phyloP scores from a whole-genome alignment of 2,329 filamentous ascomycete species.

The Leptographium radiaticola region DNA sequence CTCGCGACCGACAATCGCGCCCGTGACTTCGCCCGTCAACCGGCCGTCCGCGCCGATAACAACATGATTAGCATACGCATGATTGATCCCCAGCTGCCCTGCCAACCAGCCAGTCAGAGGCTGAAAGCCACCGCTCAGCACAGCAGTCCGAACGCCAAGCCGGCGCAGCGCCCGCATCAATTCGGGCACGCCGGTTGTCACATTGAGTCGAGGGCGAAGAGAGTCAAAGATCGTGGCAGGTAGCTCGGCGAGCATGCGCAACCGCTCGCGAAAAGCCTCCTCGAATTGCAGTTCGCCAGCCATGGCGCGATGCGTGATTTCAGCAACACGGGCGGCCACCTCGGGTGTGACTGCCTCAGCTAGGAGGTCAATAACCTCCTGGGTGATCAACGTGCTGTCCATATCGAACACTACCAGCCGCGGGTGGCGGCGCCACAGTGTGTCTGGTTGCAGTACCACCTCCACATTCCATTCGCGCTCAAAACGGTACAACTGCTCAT shows the following conservation, averaged over 20 bases:
- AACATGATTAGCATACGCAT: conserved; percentile 80
- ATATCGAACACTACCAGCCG: conserved; percentile 93
- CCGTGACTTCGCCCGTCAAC: conserved; percentile 60
- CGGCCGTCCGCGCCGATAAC: conserved; percentile 43
- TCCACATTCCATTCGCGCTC: conserved; percentile 85
- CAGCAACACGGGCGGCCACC: conserved; percentile 68
- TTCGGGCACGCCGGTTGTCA: conserved; percentile 68
- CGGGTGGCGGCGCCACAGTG: conserved; percentile 64
- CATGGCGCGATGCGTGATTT: conserved; percentile 91
- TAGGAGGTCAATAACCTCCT: conserved; percentile 95
- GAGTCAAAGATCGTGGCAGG: conserved; percentile 66
- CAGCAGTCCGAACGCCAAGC: conserved; percentile 76
- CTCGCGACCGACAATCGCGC: conserved; percentile 62
- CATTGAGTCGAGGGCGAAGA: conserved; percentile 60
- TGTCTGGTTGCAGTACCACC: conserved; percentile 62
- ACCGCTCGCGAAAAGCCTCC: conserved; percentile 66
- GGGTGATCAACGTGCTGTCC: conserved; percentile 93
- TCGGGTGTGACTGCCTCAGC: conserved; percentile 63
- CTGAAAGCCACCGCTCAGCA: conserved; percentile 84
- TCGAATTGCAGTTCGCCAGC: conserved; percentile 91
- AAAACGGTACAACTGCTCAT: conserved; percentile 72
- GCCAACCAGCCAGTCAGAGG: conserved; percentile 83
- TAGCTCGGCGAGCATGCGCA: conserved; percentile 69
- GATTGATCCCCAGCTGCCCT: conserved; percentile 67
- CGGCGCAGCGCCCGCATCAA: conserved; percentile 62